Evolutionary conservation across 805 yeast species (phyloP).

Genomic region (Teunomyces atbi): DNA sequence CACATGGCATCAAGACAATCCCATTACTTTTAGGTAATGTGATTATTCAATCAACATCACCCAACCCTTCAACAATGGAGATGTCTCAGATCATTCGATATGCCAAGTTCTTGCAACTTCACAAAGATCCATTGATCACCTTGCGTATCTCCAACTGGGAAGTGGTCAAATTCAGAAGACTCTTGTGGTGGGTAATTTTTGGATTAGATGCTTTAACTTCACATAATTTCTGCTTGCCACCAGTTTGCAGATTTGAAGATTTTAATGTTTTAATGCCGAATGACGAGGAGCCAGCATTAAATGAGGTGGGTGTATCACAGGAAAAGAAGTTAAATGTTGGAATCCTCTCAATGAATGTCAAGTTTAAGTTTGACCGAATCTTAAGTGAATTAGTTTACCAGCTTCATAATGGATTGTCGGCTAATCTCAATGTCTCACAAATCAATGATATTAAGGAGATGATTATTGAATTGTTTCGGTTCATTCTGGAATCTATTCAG

Average conservation of each 20-base stretch:
- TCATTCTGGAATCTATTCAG: constrained; percentile 48
- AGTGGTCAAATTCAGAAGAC: constrained; percentile 50
- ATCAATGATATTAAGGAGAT: constrained; percentile 45
- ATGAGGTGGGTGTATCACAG: constrained; percentile 22
- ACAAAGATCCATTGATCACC: constrained; percentile 58
- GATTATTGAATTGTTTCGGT: constrained; percentile 49
- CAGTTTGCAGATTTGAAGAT: constrained; percentile 51
- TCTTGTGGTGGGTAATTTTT: constrained; percentile 69
- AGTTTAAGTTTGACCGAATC: constrained; percentile 50
- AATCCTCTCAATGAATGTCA: constrained; percentile 50
- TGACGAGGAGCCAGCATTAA: constrained; percentile 39
- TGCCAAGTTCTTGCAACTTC: constrained; percentile 54
- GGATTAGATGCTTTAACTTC: constrained; percentile 57
- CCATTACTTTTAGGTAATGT: constrained; percentile 48
- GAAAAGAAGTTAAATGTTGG: constrained; percentile 42
- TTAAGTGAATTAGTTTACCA: constrained; percentile 53
- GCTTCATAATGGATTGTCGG: constrained; percentile 48
- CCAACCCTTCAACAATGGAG: constrained; percentile 55
- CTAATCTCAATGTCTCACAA: constrained; percentile 40
- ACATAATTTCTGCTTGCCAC: constrained; percentile 53
- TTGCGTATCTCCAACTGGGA: constrained; percentile 49
- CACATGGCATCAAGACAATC: constrained; percentile 43
- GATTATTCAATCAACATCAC: constrained; percentile 50
- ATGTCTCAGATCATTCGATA: constrained; percentile 55
- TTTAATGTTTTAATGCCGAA: constrained; percentile 58